Evolutionary conservation across 2,329 filamentous ascomycete genomes (phyloP).

Genomic region (Ilyonectria robusta): DNA sequence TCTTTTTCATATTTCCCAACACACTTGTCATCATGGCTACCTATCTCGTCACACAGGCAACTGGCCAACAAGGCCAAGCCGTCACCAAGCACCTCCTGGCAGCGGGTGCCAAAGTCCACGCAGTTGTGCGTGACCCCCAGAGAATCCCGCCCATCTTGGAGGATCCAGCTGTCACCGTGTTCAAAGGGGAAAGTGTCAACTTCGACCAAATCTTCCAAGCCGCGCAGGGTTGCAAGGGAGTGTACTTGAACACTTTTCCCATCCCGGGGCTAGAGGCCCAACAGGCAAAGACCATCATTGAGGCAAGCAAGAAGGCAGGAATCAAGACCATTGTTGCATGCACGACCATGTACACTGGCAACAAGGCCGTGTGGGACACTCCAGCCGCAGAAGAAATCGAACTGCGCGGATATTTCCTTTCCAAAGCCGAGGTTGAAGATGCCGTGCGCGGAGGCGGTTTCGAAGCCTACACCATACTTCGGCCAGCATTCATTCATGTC

Average conservation of each 20-base stretch:
- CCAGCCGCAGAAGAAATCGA: conserved; percentile 11
- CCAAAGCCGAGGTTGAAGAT: conserved; percentile 56
- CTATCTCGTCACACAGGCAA: conserved; percentile 54
- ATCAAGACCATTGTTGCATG: conserved; percentile 47
- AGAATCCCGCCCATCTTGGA: conserved; percentile 47
- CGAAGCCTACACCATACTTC: conserved; percentile 52
- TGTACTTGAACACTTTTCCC: conserved; percentile 48
- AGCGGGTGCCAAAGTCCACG: conserved; percentile 53
- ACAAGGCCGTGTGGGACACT: conserved; percentile 46
- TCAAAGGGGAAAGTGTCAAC: conserved; percentile 54
- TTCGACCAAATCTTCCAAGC: conserved; percentile 50
- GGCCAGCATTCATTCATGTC: conserved; percentile 48
- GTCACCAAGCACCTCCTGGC: conserved; percentile 51
- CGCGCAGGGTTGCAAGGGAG: conserved; percentile 52
- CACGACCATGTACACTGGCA: conserved; percentile 42
- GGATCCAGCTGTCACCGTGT: conserved; percentile 49
- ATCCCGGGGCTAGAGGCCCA: conserved; percentile 47
- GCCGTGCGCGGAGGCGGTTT: conserved; percentile 48
- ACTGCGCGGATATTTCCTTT: conserved; percentile 52
- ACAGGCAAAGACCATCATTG: conserved; percentile 51
- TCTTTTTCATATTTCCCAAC: background rate
- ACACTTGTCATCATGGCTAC: conserved; percentile 46
- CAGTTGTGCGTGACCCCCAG: conserved; percentile 53
- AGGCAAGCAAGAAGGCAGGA: conserved; percentile 51
- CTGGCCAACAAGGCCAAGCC: conserved; percentile 51